Base-by-base conservation (phyloP, 352 stramenopile genomes). In the Phytopythium vexans region DNA sequence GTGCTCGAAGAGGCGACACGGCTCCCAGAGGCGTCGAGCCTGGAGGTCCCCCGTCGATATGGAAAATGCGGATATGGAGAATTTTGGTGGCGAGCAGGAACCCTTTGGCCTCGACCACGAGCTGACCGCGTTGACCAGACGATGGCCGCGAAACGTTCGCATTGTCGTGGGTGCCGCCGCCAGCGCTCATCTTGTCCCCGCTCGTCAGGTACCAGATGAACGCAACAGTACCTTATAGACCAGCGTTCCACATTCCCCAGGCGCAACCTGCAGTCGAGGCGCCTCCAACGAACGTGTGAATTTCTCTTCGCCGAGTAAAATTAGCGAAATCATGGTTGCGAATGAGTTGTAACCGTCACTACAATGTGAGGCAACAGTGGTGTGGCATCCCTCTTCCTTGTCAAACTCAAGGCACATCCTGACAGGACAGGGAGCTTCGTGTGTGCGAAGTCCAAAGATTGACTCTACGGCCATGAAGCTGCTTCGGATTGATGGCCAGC, bases 51-150 rank as follows among this genome's bases (percentile, higher is more conserved):
- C 5, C 48, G 2, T 2, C 36, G 8, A 80, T 46, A 39, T 82
- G 63, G 16, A 69, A 70, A 27, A 82, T 64, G 27, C 60, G 53
- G 45, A 80, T 64, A 10, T 59, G 53, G 6, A 77, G 52, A 9
- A 77, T 11, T 44, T 68, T 72, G 21, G 57, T 60, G n/a, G 61
- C 67, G 14, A 82, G 53, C 14, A 60, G 40, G 14, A 77, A 64
- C 36, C 70, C 54, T 11, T 66, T 53, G 35, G 68, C 59, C 27
- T 77, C 55, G 34, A 80, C 56, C 11, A 82, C 52, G n/a, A 82
- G 49, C 37, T 62, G 49, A 8, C 65, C 65, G 42, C 33, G 50
- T 36, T 33, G 11, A 37, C 15, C 36, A 36, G 48, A 54, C 16
- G 48, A 54, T 11, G 48, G 37, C 4, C 48, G 12, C 8, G 33